These are phyloP conservation scores for Geoglossum glabrum DNA, from an alignment of 495 filamentous ascomycete species.

Conservation along the genomic window DNA sequence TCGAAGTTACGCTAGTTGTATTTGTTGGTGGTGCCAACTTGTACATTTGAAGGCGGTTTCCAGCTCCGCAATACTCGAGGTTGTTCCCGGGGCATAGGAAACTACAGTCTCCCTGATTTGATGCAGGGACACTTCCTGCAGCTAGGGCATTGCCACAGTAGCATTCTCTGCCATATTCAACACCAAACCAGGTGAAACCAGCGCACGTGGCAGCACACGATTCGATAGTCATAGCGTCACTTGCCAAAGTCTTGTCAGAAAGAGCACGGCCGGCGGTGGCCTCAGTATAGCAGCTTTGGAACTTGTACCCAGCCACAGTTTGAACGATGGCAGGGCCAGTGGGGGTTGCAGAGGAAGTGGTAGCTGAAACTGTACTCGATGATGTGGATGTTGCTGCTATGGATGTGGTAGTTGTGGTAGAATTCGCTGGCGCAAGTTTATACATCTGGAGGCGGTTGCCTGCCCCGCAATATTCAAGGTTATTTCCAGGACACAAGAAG, in stretches of 20 bases:
- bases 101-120: not conserved
- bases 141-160: not conserved
- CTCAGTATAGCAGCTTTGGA: not conserved
- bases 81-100: not conserved
- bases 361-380: not conserved
- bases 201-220: not conserved
- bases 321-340: not conserved
- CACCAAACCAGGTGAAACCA: not conserved
- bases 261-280: not conserved
- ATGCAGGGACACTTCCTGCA: not conserved
- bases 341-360: not conserved
- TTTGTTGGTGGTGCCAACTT: not conserved
- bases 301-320: not conserved
- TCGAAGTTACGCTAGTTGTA: not conserved
- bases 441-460: conserved; percentile 26
- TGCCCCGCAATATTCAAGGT: not conserved
- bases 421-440: conserved; percentile 4
- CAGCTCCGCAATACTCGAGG: not conserved
- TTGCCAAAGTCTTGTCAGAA: not conserved
- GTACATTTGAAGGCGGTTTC: not conserved
- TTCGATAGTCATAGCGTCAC: conserved; percentile 3
- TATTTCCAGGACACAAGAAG: not conserved
- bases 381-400: too few relatives aligned
- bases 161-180: conserved; percentile 1
- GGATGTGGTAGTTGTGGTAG: not conserved